Evolutionary conservation across 495 filamentous ascomycete genomes (phyloP), one percentile per base, ranked within the genome.

Genomic region (Penicillium roqueforti): DNA sequence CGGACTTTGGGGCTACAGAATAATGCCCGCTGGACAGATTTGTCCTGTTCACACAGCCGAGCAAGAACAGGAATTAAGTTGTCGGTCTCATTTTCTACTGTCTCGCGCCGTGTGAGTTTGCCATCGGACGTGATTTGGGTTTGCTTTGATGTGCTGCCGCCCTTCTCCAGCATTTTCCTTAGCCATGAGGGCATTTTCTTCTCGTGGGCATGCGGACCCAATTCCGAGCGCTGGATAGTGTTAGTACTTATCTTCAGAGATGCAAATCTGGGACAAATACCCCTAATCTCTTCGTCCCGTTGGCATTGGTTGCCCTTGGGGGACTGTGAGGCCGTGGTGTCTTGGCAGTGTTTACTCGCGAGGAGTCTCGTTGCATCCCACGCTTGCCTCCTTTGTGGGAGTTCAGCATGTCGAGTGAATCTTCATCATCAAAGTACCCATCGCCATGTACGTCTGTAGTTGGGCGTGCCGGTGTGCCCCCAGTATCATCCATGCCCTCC

Each of bases 131-230:
- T 70, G 23, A 86, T 81, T 34, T 70, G 80, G 66, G 83, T 83
- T 53, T 73, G 65, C 13, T 75, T 72, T 29, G 77, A 79, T 23
- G 81, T 71, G 49, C 79, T 80, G 14, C 82, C 83, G 23, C 85
- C 83, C 38, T 75, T 80, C 57, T 86, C 80, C 4, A 97, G 79
- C 61, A 87, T 71, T 19, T 78, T 76, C 9, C 80, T 78, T 7
- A 98, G 80, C 84, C 87, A 88, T 9, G 73, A 73, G 1, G 93
- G 93, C 93, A 98, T 98, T 55, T 82, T 80, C 34, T 87, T 84
- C 67, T 98, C 93, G 63, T 89, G 81, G 6, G 91, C 89, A 73
- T 93, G 83, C 11, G 86, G 88, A 1, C 93, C 93, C 32, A 98
- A 77, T 60, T 97, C 89, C 13, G 70, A 53, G 53, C 63, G 64